Evolutionary conservation across 371 early-diverging fungal genomes (phyloP).

Genomic region (Phascolomyces articulosus): DNA sequence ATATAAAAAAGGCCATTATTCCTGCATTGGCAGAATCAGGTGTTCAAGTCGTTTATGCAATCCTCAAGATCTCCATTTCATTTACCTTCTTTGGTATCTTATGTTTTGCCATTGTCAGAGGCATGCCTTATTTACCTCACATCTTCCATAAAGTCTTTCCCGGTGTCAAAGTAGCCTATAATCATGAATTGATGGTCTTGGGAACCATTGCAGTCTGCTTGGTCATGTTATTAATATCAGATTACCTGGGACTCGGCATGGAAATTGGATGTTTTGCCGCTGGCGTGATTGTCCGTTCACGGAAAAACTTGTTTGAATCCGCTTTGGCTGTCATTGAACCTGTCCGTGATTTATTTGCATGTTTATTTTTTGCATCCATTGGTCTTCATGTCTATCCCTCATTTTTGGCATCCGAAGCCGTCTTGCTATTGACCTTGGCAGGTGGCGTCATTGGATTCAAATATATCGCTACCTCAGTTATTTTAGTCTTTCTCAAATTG

Average conservation of each 20-base stretch:
- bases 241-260: slow-evolving; percentile 52
- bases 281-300: slow-evolving; percentile 57
- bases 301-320: slow-evolving; percentile 43
- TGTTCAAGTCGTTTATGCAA: slow-evolving; percentile 41
- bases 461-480: slow-evolving; percentile 39
- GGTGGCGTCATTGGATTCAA: slow-evolving; percentile 57
- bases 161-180: slow-evolving; percentile 25
- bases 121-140: slow-evolving; percentile 30
- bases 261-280: slow-evolving; percentile 70
- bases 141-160: slow-evolving; percentile 26
- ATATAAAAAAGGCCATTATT: slow-evolving; percentile 64
- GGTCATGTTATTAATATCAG: slow-evolving; percentile 46
- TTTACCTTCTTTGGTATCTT: slow-evolving; percentile 46
- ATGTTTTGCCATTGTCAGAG: slow-evolving; percentile 33
- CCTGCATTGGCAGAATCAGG: slow-evolving; percentile 59
- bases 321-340: slow-evolving; percentile 51
- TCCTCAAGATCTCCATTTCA: slow-evolving; percentile 31
- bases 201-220: slow-evolving; percentile 57
- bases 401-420: slow-evolving; percentile 58
- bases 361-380: slow-evolving; percentile 68
- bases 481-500: slow-evolving; percentile 42
- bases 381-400: slow-evolving; percentile 67
- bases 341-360: slow-evolving; percentile 61
- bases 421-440: slow-evolving; percentile 51
- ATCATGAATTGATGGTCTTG: slow-evolving; percentile 54